Conservation (phyloP, 2,329 filamentous ascomycete species). For the Alternaria sp. region DNA sequence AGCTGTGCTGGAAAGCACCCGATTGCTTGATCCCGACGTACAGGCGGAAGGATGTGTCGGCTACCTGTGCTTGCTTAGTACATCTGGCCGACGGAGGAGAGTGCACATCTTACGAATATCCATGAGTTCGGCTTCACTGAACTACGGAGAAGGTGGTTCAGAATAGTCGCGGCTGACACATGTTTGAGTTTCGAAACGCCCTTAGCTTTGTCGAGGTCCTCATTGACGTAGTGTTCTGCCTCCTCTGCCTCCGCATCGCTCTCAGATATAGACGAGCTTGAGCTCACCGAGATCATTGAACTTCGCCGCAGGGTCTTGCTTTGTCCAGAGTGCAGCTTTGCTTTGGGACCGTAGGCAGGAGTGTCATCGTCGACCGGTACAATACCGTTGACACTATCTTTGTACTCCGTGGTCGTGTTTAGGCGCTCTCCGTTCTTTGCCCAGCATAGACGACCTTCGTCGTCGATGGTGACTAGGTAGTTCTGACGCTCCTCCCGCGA, state of each 20-base stretch:
- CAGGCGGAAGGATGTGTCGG: slow-evolving; percentile 81
- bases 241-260: slow-evolving; percentile 67
- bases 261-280: slow-evolving; percentile 50
- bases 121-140: slow-evolving; percentile 86
- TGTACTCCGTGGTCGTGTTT: slow-evolving; percentile 76
- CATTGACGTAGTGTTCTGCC: slow-evolving; percentile 69
- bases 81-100: no score
- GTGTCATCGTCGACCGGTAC: slow-evolving; percentile 52
- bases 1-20: slow-evolving; percentile 89
- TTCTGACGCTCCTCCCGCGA: slow-evolving; percentile 80
- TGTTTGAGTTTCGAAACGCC: slow-evolving; percentile 68
- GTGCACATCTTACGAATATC: slow-evolving; percentile 71
- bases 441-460: slow-evolving; percentile 80
- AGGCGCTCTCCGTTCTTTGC: slow-evolving; percentile 81
- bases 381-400: slow-evolving; percentile 75
- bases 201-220: slow-evolving; percentile 66
- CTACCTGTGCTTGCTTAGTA: slow-evolving; percentile 52
- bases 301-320: slow-evolving; percentile 27
- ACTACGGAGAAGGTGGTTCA: slow-evolving; percentile 79
- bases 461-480: slow-evolving; percentile 80
- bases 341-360: slow-evolving; percentile 48
- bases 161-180: slow-evolving; percentile 72
- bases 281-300: slow-evolving; percentile 34
- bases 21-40: slow-evolving; percentile 91
- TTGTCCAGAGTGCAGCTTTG: slow-evolving; percentile 30